These are phyloP conservation scores for Salvia sclarea DNA, from an alignment of 305 asterid genomes.

Conservation along the genomic window DNA sequence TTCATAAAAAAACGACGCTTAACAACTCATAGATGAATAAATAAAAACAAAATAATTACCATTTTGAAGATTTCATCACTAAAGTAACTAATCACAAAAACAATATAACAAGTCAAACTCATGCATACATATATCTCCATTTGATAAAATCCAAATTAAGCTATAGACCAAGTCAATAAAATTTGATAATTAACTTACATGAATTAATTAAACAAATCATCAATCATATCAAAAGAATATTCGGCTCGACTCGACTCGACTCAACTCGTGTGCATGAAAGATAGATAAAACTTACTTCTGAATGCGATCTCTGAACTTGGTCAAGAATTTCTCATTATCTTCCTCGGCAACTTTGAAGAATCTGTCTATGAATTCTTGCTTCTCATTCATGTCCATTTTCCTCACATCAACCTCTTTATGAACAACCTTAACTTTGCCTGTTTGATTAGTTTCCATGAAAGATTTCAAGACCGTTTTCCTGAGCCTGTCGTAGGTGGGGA, in stretches of 20 bases:
- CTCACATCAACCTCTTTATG: slow-evolving; percentile 77
- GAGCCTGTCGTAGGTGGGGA: slow-evolving; percentile 77
- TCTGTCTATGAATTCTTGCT: slow-evolving; percentile 84
- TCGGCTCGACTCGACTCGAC: neutral
- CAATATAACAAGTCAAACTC: neutral
- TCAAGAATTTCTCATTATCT: slow-evolving; percentile 83
- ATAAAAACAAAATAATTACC: neutral
- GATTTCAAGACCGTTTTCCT: slow-evolving; percentile 63
- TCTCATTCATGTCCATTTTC: slow-evolving; percentile 58
- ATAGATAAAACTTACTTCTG: slow-evolving; percentile 58
- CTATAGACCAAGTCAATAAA: neutral
- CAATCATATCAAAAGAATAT: neutral
- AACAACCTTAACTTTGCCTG: slow-evolving; percentile 41
- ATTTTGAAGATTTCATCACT: slow-evolving; percentile 2
- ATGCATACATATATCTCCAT: neutral
- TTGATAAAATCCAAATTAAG: neutral
- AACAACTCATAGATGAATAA: neutral
- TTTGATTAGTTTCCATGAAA: slow-evolving; percentile 40
- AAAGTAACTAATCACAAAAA: neutral
- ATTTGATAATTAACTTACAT: neutral
- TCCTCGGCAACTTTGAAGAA: slow-evolving; percentile 89
- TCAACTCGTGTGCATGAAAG: neutral
- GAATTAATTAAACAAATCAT: neutral
- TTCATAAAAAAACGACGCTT: slow-evolving; percentile 13
- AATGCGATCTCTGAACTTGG: slow-evolving; percentile 67